A percentile compares a stretch with the other conserved stretches of the same genome.
Conservation (phyloP, 306 rosid genomes). For the Sesbania bispinosa region DNA sequence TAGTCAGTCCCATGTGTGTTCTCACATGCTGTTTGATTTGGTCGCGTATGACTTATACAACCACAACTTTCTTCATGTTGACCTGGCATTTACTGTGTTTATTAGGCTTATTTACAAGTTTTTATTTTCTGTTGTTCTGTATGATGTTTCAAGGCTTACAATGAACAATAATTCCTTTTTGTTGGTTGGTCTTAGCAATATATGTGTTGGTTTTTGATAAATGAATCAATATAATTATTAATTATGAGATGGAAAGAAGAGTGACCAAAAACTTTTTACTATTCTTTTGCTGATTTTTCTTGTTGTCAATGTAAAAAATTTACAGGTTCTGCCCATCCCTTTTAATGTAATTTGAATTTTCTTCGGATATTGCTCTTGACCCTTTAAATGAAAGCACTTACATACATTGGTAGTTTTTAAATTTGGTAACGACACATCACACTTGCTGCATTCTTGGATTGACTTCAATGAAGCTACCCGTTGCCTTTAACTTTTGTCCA, state of each 20-base stretch:
- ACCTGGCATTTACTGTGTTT: background rate
- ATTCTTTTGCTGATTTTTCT: background rate
- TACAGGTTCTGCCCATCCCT: background rate
- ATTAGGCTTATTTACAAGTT: background rate
- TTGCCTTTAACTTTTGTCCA: background rate
- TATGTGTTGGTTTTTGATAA: background rate
- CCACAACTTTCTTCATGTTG: background rate
- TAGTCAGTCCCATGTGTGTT: too few species aligned
- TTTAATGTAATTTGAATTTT: background rate
- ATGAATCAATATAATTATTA: background rate
- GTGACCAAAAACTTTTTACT: background rate
- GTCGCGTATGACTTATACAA: too few species aligned
- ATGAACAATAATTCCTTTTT: background rate
- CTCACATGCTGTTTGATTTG: too few species aligned
- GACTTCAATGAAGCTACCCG: too few species aligned
- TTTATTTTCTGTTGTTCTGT: background rate
- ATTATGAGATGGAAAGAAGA: background rate
- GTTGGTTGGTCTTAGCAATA: background rate
- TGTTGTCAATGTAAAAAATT: background rate
- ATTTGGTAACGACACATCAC: too few species aligned
- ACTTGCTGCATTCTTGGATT: background rate
- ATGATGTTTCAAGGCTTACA: background rate
- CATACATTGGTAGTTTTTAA: too few species aligned
- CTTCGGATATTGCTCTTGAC: background rate
- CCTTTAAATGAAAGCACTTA: too few species aligned